Evolutionary conservation across 805 yeast genomes (phyloP).

Genomic region (Saccharomycopsis sp.): DNA sequence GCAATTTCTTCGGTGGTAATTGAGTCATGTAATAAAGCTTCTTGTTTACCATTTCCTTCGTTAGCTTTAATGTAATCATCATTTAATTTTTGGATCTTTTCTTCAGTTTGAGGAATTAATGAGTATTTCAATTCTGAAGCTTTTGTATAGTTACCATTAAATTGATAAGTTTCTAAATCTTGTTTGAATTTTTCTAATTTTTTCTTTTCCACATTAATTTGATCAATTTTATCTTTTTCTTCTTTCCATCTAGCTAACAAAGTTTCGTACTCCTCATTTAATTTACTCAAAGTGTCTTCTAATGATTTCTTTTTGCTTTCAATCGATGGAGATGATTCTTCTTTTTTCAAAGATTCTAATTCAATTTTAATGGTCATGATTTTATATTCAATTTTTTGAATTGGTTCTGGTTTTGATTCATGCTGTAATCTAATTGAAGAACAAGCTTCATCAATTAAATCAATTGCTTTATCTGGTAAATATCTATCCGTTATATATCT

Average conservation of each 20-base stretch:
- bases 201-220: slow-evolving; percentile 68
- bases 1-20: slow-evolving; percentile 94
- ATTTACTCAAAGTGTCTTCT: slow-evolving; percentile 52
- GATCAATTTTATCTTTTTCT: slow-evolving; percentile 68
- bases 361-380: slow-evolving; percentile 94
- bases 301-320: slow-evolving; percentile 63
- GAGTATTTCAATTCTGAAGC: slow-evolving; percentile 89
- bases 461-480: slow-evolving; percentile 94
- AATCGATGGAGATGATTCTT: slow-evolving; percentile 72
- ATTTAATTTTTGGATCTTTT: slow-evolving; percentile 21
- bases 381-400: slow-evolving; percentile 77
- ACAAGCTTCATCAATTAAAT: slow-evolving; percentile 94
- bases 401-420: slow-evolving; percentile 93
- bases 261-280: slow-evolving; percentile 55
- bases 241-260: slow-evolving; percentile 80
- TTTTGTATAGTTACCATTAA: slow-evolving; percentile 74
- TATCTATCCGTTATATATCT: slow-evolving; percentile 87
- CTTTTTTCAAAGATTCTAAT: slow-evolving; percentile 86
- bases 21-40: slow-evolving; percentile 66
- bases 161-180: slow-evolving; percentile 72
- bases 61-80: slow-evolving; percentile 23
- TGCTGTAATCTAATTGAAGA: slow-evolving; percentile 90
- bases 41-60: slow-evolving; percentile 22
- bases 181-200: slow-evolving; percentile 76
- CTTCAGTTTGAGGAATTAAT: slow-evolving; percentile 52